Conservation (phyloP, 75 land plant species). For the Gnetum montanum region DNA sequence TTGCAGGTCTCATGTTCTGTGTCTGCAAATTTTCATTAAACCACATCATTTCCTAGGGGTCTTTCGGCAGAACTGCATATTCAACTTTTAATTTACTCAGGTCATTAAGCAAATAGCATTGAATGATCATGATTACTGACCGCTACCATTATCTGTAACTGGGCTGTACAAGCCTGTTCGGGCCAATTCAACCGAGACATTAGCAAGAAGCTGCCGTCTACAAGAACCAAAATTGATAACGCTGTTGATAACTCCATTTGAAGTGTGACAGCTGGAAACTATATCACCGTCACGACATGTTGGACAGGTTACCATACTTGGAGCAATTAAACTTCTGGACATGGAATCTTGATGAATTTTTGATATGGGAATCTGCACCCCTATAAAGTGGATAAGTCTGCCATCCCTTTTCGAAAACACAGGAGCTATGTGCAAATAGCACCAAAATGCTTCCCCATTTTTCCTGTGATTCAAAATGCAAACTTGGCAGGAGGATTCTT, state of each 20-base stretch:
- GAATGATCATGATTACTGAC: slow-evolving; percentile 12
- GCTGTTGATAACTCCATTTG: slow-evolving; percentile 7
- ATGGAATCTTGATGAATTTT: slow-evolving; percentile 15
- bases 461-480: slow-evolving; percentile 68
- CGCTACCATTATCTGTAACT: slow-evolving; percentile 21
- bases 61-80: slow-evolving; percentile 16
- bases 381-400: slow-evolving; percentile 64
- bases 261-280: slow-evolving; percentile 1
- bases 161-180: slow-evolving; percentile 5
- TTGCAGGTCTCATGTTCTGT: no score
- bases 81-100: not conserved
- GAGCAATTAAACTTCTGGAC: not conserved
- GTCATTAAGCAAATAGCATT: not conserved
- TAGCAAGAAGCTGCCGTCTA: slow-evolving; percentile 26
- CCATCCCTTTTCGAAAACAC: slow-evolving; percentile 71
- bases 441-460: slow-evolving; percentile 76
- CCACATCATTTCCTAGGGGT: no score
- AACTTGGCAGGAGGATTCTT: slow-evolving; percentile 58
- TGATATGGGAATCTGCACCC: slow-evolving; percentile 73
- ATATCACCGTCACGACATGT: no score
- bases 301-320: not conserved
- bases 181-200: slow-evolving; percentile 16
- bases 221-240: slow-evolving; percentile 25
- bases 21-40: no score
- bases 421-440: slow-evolving; percentile 70